phyloP scores from a whole-genome alignment of 208 protist genomes.

The Leishmania tarentolae region DNA sequence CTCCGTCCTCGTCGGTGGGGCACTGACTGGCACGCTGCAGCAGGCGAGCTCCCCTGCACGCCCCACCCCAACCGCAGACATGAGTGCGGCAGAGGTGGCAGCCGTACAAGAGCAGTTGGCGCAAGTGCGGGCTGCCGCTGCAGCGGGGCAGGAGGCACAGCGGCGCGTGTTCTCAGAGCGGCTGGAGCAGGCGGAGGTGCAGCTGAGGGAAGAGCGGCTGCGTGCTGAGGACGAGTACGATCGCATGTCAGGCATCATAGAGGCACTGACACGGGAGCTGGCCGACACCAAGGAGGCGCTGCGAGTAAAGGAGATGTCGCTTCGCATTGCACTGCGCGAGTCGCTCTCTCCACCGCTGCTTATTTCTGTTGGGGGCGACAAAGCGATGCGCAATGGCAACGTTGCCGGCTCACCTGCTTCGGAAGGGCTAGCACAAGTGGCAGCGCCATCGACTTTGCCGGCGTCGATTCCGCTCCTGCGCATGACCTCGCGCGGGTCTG shows the following conservation, averaged over 20 bases:
- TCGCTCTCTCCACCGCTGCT: constrained; percentile 16
- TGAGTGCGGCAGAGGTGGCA: constrained; percentile 5
- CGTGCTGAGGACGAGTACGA: constrained; percentile 36
- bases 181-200: constrained; percentile 22
- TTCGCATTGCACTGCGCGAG: constrained; percentile 48
- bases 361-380: not conserved
- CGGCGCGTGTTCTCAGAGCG: constrained; percentile 35
- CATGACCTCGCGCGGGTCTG: not conserved
- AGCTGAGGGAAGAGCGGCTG: constrained; percentile 27
- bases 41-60: not conserved
- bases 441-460: not conserved
- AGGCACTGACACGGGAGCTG: constrained; percentile 25
- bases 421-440: not conserved
- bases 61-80: not conserved
- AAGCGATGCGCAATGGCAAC: not conserved
- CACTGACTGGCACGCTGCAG: not conserved
- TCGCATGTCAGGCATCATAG: constrained; percentile 22
- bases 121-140: constrained; percentile 18
- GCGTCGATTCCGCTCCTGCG: constrained; percentile 1
- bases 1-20: not conserved
- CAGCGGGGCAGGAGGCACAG: constrained; percentile 30
- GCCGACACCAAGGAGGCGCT: constrained; percentile 28
- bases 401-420: not conserved
- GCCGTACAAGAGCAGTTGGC: constrained; percentile 17
- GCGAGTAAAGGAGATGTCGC: constrained; percentile 44